Evolutionary conservation across 768 basidiomycete species (phyloP), one percentile per base, ranked within the genome.

Genomic region (Trametes cingulata): DNA sequence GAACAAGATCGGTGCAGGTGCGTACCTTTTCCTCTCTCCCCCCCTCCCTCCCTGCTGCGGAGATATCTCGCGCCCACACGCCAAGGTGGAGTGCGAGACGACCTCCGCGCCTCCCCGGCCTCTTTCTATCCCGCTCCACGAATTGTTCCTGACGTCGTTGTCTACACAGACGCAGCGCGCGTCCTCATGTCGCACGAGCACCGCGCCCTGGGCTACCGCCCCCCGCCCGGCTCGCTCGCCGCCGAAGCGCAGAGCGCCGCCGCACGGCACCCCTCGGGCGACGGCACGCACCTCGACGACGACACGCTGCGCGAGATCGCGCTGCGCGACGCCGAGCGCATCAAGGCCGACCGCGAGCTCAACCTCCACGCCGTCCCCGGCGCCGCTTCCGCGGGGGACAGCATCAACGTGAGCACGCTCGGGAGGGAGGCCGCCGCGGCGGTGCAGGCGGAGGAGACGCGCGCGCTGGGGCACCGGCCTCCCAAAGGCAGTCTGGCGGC

Each of bases 141-240:
- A 9, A n/a, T n/a, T n/a, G n/a, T n/a, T n/a, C n/a, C n/a, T n/a
- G n/a, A n/a, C n/a, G n/a, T n/a, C 15, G 10, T 37, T 27, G 17
- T 19, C 5, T 19, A n/a, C 6, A 7, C 60, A 66, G 63, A 62
- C 1, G 69, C 67, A 37, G 71, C 70, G 1, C 67, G 69, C 19
- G 56, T 56, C 25, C 64, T 72, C 20, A 69, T 69, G 71, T 69
- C 67, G 25, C 68, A 68, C 54, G 71, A 72, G 55, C 71, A 71
- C 58, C 58, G 60, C 37, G 70, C 66, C 17, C 67, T 73, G 0
- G 71, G 71, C n/a, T 71, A 69, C 61, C 67, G 71, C 13, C 71
- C 72, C 13, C 72, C 72, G 2, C 69, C 65, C 10, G 71, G 67
- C 36, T 70, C 68, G 20, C 67, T 73, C 25, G 71, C 72, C 1